phyloP scores from a whole-genome alignment of 176 grass and related monocot genomes.

The Oryza meridionalis region DNA sequence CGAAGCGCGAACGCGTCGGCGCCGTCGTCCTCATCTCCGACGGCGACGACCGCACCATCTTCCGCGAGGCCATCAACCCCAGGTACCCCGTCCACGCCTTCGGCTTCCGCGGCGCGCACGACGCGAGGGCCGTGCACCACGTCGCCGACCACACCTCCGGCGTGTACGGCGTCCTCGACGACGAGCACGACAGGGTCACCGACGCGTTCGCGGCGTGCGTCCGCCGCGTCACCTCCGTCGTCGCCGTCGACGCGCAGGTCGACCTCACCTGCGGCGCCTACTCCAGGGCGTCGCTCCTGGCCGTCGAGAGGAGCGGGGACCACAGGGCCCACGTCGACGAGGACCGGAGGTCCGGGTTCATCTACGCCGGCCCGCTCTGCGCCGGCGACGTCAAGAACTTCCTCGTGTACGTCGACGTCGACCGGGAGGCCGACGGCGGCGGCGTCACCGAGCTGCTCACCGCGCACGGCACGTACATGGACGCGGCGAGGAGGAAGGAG shows the following conservation, averaged over 20 bases:
- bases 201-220: not conserved
- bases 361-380: not conserved
- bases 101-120: not conserved
- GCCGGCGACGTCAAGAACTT: conserved; percentile 3
- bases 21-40: not conserved
- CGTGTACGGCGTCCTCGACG: not conserved
- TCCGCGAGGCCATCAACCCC: not conserved
- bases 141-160: not conserved
- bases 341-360: not conserved
- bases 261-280: not conserved
- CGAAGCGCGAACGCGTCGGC: not conserved
- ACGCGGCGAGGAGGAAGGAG: not conserved
- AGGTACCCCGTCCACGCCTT: conserved; percentile 5
- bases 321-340: not conserved
- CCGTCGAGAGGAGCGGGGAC: not conserved
- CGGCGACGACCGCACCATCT: not conserved
- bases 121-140: not conserved
- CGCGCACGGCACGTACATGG: not conserved
- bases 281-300: not conserved
- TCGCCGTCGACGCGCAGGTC: not conserved
- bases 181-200: not conserved
- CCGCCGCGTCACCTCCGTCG: not conserved
- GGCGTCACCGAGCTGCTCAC: not conserved
- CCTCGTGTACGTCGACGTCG: not conserved
- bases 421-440: not conserved